phyloP scores from a whole-genome alignment of 495 filamentous ascomycete species.

The Neurospora tetrasperma region DNA sequence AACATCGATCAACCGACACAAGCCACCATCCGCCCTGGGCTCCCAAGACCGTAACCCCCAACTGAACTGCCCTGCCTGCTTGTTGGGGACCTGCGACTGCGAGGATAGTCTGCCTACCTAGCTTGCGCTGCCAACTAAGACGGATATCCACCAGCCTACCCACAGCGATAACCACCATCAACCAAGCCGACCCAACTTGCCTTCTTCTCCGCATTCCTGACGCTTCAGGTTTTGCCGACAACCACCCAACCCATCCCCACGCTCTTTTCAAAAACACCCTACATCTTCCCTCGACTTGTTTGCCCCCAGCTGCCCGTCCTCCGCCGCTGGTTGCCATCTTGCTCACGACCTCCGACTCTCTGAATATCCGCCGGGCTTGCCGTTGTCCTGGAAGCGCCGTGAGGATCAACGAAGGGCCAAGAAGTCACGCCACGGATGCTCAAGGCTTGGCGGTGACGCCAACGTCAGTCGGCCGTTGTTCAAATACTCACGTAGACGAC shows the following conservation, averaged over 20 bases:
- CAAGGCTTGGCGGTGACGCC: constrained; percentile 12
- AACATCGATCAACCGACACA: neutral
- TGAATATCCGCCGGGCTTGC: neutral
- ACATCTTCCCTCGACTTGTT: neutral
- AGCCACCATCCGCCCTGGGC: neutral
- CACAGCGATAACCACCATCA: neutral
- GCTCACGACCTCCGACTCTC: neutral
- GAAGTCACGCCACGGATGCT: constrained; percentile 11
- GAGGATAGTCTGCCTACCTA: neutral
- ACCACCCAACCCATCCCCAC: neutral
- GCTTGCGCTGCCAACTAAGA: neutral
- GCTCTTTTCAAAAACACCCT: neutral
- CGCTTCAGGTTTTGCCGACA: neutral
- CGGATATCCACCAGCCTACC: neutral
- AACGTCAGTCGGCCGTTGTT: constrained; percentile 9
- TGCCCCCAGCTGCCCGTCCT: neutral
- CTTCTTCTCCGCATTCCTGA: neutral
- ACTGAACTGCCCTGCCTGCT: neutral
- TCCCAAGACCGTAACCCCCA: neutral
- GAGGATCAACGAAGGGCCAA: neutral
- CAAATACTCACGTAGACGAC: neutral
- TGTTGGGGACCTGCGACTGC: neutral
- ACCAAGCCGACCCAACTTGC: neutral
- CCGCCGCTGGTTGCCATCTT: neutral
- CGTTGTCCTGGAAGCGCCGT: neutral